A percentile compares a stretch with the other conserved stretches of the same genome.
Conservation (phyloP, 129 eudicot genomes). For the Centella asiatica region DNA sequence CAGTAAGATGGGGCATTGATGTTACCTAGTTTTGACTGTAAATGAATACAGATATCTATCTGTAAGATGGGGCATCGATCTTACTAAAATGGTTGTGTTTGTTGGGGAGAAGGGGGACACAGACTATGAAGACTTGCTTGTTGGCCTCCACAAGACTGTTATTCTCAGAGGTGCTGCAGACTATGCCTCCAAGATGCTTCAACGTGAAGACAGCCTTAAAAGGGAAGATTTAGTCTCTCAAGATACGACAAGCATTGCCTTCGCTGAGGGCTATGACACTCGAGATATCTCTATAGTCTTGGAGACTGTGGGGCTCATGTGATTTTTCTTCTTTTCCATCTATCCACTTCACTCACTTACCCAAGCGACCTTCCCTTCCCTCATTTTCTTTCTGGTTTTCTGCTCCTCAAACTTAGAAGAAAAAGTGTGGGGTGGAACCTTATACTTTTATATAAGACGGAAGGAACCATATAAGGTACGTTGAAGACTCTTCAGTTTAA, state of each 20-base stretch:
- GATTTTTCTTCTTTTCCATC: constrained; percentile 18
- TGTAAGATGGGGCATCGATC: constrained; percentile 62
- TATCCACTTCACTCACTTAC: no score
- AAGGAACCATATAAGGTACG: constrained; percentile 3
- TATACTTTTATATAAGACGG: constrained; percentile 22
- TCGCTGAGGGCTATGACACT: constrained; percentile 50
- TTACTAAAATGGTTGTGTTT: constrained; percentile 53
- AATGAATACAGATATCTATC: constrained; percentile 55
- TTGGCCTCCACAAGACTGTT: constrained; percentile 67
- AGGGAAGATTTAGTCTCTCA: constrained; percentile 42
- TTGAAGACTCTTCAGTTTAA: not conserved
- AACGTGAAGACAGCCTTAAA: constrained; percentile 43
- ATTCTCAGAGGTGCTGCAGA: constrained; percentile 47
- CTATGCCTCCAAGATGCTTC: constrained; percentile 45
- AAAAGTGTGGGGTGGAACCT: constrained; percentile 3
- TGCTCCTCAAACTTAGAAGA: constrained; percentile 1
- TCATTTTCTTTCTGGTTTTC: constrained; percentile 11
- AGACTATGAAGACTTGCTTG: constrained; percentile 64
- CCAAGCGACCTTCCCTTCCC: constrained; percentile 16
- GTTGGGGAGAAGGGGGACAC: constrained; percentile 81
- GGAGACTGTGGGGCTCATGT: constrained; percentile 37
- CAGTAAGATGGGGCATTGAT: no score
- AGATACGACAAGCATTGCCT: constrained; percentile 37
- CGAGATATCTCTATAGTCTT: constrained; percentile 46
- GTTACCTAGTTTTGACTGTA: constrained; percentile 9